Evolutionary conservation across 805 yeast species (phyloP).

Genomic region (Candida sphagnicola): DNA sequence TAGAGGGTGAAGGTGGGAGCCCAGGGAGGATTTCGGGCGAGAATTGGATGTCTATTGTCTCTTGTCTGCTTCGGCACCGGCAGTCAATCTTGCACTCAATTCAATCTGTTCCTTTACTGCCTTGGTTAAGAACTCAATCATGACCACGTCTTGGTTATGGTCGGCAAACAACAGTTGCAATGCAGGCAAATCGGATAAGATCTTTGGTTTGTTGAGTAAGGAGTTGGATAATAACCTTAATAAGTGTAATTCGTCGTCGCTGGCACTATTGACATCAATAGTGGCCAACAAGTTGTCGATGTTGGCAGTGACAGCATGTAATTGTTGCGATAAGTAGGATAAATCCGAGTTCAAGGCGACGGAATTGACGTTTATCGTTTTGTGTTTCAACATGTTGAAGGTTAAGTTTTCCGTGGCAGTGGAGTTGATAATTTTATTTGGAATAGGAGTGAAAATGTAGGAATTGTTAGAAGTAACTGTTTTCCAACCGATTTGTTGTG

Average conservation of each 20-base stretch:
- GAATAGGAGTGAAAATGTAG: constrained; percentile 74
- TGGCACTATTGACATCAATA: constrained; percentile 34
- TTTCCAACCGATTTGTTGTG: constrained; percentile 36
- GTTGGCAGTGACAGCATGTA: constrained; percentile 42
- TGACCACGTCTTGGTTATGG: constrained; percentile 74
- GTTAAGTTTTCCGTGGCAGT: constrained; percentile 55
- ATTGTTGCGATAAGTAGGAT: constrained; percentile 42
- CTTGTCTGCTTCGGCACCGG: constrained; percentile 28
- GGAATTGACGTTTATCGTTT: constrained; percentile 26
- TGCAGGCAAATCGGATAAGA: constrained; percentile 46
- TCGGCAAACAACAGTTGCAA: constrained; percentile 60
- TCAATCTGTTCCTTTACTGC: constrained; percentile 84
- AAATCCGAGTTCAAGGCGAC: constrained; percentile 32
- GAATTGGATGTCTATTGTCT: constrained; percentile 8
- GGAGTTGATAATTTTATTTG: constrained; percentile 55
- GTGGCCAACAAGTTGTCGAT: constrained; percentile 48
- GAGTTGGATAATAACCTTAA: constrained; percentile 64
- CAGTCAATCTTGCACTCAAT: constrained; percentile 69
- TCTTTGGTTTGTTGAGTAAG: constrained; percentile 48
- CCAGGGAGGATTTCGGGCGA: too few relatives aligned
- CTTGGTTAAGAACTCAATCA: constrained; percentile 78
- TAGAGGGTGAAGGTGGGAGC: too few relatives aligned
- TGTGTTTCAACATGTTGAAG: constrained; percentile 42
- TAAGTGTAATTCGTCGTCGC: constrained; percentile 51
- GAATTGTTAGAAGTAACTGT: constrained; percentile 27